Base-by-base conservation (phyloP, 208 protist species). In the Leishmania gerbilli region DNA sequence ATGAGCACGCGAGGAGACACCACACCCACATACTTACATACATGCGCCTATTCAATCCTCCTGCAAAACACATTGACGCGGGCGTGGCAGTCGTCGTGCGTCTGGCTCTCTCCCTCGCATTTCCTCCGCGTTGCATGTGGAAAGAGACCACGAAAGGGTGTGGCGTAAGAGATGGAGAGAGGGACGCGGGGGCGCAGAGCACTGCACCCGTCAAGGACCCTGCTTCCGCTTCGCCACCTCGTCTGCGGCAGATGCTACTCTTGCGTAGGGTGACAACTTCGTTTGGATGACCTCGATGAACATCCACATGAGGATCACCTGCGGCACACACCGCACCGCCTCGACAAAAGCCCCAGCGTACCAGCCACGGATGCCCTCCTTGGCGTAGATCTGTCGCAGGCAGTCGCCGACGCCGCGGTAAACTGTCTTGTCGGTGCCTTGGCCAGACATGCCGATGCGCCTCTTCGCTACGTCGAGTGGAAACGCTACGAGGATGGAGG, bases 281-380 rank as follows among this genome's bases (percentile, higher is more conserved):
- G 88, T 80, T 68, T 97, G 94, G 15, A 94, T 93, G 64, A 81
- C 88, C 81, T 97, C 95, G 75, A 97, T 97, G 68, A 95, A 92
- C 77, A 95, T 92, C 93, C 95, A 98, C 92, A 96, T 98, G 55
- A 98, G 87, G 68, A 96, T 87, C 8, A 98, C 95, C 84, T 98
- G 95, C 45, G 95, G 95, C 65, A 97, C 93, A 77, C 93, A 96
- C 5, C 95, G 93, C 58, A 94, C 64, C 34, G 90, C 92, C 85
- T 98, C 95, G 42, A 97, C 78, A 7, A 85, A 40, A 11, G 90
- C 79, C 8, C 95, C 95, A 0, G 89, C 89, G 80, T 98, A 98
- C 89, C 84, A 94, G 37, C 92, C 92, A 5, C 89, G 86, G n/a
- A 96, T 68, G 9, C 95, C 95, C 79, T 96, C 92, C 74, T 89